Evolutionary conservation across 2,329 filamentous ascomycete genomes (phyloP), one percentile per base, ranked within the genome.

Genomic region (Chaetomium sp.): DNA sequence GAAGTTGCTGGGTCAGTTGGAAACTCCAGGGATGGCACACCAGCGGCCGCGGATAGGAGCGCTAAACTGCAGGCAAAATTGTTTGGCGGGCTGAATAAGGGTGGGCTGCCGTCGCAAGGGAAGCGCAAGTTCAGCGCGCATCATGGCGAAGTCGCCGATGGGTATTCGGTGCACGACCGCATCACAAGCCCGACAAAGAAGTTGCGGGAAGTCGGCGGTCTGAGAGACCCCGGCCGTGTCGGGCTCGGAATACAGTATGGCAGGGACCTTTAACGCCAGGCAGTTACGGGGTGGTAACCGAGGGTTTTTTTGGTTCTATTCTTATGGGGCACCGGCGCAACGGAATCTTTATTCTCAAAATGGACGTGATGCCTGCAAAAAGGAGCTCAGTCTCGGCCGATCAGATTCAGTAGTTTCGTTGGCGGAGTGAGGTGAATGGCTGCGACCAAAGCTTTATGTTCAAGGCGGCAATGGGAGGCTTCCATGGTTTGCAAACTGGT

Each of bases 171-270:
- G 50, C 73, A 74, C 27, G 77, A 78, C 29, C 72, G 74, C 12
- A 72, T 78, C 31, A 74, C 75, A 6, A 85, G 82, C 70, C 83
- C 83, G 31, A 75, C 79, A 0, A 87, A 87, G 75, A 86, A 81
- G 75, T 72, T 80, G 60, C 78, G 81, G 27, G 76, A 81, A 19
- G 80, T 77, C 13, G 78, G 76, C 1, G 74, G 75, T 10, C 67
- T 78, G 60, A 69, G 74, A 19, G 76, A 79, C 1, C 74, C 73
- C 13, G 72, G 75, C 13, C 74, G 77, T 4, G 77, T 86, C 16
- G 84, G 84, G 0, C 72, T 86, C 45, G 84, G 83, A 2, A 86
- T 87, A 65, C 81, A 83, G 64, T 83, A 84, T 64, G 70, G 77
- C 27, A 68, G 69, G 53, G 67, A 70, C 42, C 51, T 50, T 8